Base-by-base conservation (phyloP, 371 early-diverging fungal species). In the Mortierella sp. region DNA sequence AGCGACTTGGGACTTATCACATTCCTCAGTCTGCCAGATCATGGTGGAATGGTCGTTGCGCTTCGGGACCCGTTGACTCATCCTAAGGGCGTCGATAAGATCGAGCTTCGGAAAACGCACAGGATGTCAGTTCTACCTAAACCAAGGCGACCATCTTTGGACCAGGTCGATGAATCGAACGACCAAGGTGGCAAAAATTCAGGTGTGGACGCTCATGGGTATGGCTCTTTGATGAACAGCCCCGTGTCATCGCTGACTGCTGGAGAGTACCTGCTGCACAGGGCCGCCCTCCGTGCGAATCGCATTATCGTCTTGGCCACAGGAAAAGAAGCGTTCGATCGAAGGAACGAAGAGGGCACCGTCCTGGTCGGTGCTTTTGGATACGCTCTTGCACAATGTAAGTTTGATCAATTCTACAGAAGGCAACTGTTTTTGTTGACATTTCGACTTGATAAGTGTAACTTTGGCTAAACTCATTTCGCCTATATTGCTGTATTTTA, bases 1-100 rank as follows among this genome's bases (percentile, higher is more conserved):
- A 77, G 75, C 29, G 84, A 80, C n/a, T 78, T 89, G 29, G 91
- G 92, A 8, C 91, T 94, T 0, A 80, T 96, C 8, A 92, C 94
- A 7, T 93, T 95, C 1, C 84, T 95, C 63, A 93, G 95, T 46
- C 87, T 96, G 5, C 90, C 93, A 0, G 95, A 95, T 75, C 93
- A 95, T 77, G 96, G 95, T 46, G 95, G 96, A 16, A 90, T 93
- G 87, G 89, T 96, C 29, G 74, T 96, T 43, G 81, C 90, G 70
- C 88, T 93, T 49, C 74, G 93, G 49, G 92, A 92, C 72, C 56
- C 76, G 21, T 27, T 74, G 41, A 70, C 71, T 1, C 78, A 81
- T 32, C 85, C 82, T 3, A 35, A 11, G 8, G 75, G 78, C n/a
- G 48, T 71, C 11, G 82, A 81, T 6, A 65, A 41, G 41, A 32